Conservation (phyloP, 345 rosid genomes). For the Pugionium dolabratum region DNA sequence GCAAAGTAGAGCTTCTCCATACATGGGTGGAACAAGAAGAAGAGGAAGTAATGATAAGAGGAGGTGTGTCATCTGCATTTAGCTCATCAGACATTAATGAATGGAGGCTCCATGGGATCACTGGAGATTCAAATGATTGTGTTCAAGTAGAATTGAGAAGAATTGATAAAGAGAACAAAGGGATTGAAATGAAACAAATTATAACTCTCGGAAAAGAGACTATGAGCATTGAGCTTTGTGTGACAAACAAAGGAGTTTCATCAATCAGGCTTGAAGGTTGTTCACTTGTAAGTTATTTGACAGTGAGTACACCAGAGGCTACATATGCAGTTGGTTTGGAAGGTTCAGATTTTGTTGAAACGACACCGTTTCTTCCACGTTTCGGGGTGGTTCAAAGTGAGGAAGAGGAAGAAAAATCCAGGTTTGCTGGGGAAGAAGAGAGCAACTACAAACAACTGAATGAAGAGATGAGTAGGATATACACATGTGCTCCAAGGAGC, state of each 20-base stretch:
- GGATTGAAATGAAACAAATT: slow-evolving; percentile 57
- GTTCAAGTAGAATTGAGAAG: slow-evolving; percentile 54
- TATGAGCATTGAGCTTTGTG: slow-evolving; percentile 57
- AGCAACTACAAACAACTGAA: slow-evolving; percentile 64
- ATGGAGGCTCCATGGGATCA: slow-evolving; percentile 59
- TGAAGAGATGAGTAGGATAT: slow-evolving; percentile 72
- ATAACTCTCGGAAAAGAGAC: slow-evolving; percentile 53
- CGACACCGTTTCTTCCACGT: slow-evolving; percentile 52
- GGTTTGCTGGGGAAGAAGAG: slow-evolving; percentile 58
- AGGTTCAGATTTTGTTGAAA: slow-evolving; percentile 57
- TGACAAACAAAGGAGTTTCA: slow-evolving; percentile 52
- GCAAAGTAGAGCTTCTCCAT: slow-evolving; percentile 67
- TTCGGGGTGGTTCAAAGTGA: slow-evolving; percentile 22
- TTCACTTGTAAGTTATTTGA: slow-evolving; percentile 63
- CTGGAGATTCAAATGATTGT: slow-evolving; percentile 57
- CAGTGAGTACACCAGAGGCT: slow-evolving; percentile 90
- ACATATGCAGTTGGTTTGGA: slow-evolving; percentile 70
- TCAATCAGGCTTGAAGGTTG: slow-evolving; percentile 51
- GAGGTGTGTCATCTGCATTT: slow-evolving; percentile 68
- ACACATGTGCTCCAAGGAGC: slow-evolving; percentile 67
- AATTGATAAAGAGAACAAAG: slow-evolving; percentile 46
- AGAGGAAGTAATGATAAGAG: slow-evolving; percentile 60
- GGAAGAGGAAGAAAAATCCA: slow-evolving; percentile 33
- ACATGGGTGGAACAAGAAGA: slow-evolving; percentile 65
- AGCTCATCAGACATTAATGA: slow-evolving; percentile 38